Conservation (phyloP, 2,329 filamentous ascomycete genomes). For the Epicoccum nigrum region DNA sequence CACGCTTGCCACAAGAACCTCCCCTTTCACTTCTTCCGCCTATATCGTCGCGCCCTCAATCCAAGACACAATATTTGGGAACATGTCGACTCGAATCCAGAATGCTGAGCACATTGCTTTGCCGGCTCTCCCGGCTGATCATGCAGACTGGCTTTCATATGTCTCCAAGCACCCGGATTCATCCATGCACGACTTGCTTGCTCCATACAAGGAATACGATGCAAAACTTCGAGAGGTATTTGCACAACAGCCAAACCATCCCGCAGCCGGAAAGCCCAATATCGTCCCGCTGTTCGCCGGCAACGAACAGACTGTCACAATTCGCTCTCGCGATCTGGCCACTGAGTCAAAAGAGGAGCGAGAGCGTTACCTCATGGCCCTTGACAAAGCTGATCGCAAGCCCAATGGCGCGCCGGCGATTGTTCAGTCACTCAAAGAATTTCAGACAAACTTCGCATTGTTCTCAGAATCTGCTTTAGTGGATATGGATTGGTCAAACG, state of each 20-base stretch:
- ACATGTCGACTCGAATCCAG: constrained; percentile 19
- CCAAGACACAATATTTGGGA: background rate
- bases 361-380: constrained; percentile 71
- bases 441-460: constrained; percentile 78
- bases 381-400: constrained; percentile 67
- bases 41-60: background rate
- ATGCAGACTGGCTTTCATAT: constrained; percentile 57
- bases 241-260: constrained; percentile 69
- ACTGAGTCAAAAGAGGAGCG: constrained; percentile 65
- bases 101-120: constrained; percentile 28
- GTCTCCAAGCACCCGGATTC: constrained; percentile 61
- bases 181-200: constrained; percentile 63
- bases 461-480: constrained; percentile 80
- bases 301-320: constrained; percentile 61
- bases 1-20: too few species aligned
- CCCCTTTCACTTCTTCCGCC: background rate
- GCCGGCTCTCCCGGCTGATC: constrained; percentile 47
- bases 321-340: constrained; percentile 65
- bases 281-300: constrained; percentile 69
- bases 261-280: constrained; percentile 65
- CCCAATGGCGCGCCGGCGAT: constrained; percentile 69
- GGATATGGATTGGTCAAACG: constrained; percentile 81
- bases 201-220: constrained; percentile 73
- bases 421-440: constrained; percentile 70
- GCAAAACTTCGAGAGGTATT: constrained; percentile 69